These are phyloP conservation scores for Royoungia palumana DNA, from an alignment of 768 basidiomycete species.

Conservation along the genomic window DNA sequence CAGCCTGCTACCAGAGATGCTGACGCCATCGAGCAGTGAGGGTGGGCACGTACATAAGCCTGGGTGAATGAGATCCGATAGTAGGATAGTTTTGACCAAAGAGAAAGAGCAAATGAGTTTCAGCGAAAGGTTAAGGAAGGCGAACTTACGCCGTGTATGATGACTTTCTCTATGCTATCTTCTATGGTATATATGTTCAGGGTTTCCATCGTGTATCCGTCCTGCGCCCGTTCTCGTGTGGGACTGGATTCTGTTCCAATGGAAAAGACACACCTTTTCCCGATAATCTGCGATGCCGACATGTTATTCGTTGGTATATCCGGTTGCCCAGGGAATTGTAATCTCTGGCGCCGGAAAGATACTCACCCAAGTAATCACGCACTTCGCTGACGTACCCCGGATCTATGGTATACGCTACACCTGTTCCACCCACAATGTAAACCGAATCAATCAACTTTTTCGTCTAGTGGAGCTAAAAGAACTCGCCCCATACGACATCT, in stretches of 20 bases:
- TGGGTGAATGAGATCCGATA: conserved; percentile 17
- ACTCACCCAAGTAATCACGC: conserved; percentile 74
- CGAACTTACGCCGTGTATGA: conserved; percentile 48
- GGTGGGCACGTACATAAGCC: conserved; percentile 46
- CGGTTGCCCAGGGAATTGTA: background rate
- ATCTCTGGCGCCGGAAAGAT: background rate
- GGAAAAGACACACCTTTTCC: conserved; percentile 80
- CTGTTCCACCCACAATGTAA: conserved; percentile 33
- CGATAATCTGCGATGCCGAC: conserved; percentile 56
- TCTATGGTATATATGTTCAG: conserved; percentile 66
- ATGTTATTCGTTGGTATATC: background rate
- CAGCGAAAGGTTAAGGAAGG: background rate
- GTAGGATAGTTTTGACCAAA: background rate
- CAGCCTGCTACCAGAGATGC: background rate
- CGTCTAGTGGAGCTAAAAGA: background rate
- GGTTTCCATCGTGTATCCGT: conserved; percentile 85
- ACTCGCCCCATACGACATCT: conserved; percentile 61
- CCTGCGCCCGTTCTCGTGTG: conserved; percentile 40
- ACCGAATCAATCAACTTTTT: background rate
- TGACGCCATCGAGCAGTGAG: background rate
- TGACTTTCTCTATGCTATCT: conserved; percentile 48
- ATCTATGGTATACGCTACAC: conserved; percentile 86
- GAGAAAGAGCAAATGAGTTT: background rate
- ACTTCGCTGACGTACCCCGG: conserved; percentile 71
- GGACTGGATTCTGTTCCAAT: too few species aligned